Conservation (phyloP, 1,284 basidiomycete genomes). For the Flammula alnicola region DNA sequence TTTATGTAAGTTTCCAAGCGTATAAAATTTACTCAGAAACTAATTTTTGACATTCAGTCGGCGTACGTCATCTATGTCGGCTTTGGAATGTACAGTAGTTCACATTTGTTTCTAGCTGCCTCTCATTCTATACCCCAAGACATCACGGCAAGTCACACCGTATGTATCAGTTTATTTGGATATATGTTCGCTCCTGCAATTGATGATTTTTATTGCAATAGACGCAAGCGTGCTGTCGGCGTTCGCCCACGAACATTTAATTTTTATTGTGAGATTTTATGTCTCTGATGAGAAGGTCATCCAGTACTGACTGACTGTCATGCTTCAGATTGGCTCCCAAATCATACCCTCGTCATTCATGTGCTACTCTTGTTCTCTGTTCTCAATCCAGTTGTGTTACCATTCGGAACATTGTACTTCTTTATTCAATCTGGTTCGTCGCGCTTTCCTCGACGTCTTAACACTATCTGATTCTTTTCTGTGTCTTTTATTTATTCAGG, state of each 20-base stretch:
- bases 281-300: too few relatives aligned
- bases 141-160: conserved; percentile 73
- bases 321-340: conserved; percentile 89
- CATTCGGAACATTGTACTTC: conserved; percentile 73
- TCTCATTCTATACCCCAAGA: conserved; percentile 73
- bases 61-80: conserved; percentile 43
- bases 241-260: conserved; percentile 83
- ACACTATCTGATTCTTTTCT: conserved; percentile 11
- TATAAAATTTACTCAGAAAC: neutral
- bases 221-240: conserved; percentile 74
- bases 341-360: conserved; percentile 80
- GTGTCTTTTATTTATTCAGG: too few relatives aligned
- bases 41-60: conserved; percentile 46
- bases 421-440: conserved; percentile 66
- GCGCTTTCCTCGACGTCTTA: conserved; percentile 12
- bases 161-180: conserved; percentile 30
- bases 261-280: conserved; percentile 84
- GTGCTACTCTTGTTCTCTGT: conserved; percentile 79
- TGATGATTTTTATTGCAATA: conserved; percentile 25
- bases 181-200: neutral
- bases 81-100: neutral
- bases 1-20: conserved; percentile 57
- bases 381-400: conserved; percentile 77
- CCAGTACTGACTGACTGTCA: too few relatives aligned
- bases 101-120: conserved; percentile 55